Evolutionary conservation across 2,329 filamentous ascomycete genomes (phyloP), one percentile per base, ranked within the genome.

Genomic region (Balansia obtecta): DNA sequence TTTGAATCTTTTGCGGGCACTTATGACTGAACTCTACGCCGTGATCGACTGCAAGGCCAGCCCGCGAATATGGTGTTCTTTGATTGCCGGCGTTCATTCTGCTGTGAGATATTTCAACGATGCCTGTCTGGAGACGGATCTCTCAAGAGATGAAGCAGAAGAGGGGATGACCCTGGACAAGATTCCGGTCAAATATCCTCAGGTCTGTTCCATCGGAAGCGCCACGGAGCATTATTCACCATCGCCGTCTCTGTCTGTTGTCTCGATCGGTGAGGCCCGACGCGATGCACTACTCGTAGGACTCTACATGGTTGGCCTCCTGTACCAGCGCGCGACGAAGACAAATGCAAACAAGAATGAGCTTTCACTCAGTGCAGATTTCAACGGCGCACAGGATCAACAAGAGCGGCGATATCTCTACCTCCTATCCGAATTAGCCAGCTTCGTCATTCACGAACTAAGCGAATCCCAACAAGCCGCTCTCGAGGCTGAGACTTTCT

Each of bases 321-420:
- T 76, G 2, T 76, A 75, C 54, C 65, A 65, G 8, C 63, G 65
- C 16, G 65, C 68, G 4, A 71, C 68, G 1, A 64, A 62, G 38
- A 48, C 54, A 7, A 55, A 10, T 4, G 51, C 52, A 13, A 54
- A 56, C 32, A 52, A 52, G 6, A 55, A 52, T 8, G 50, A 53
- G 20, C 60, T 70, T 16, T 55, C 52, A 11, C 55, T 71, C 11
- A 66, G 64, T 22, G 58, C 61, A 12, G 63, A 65, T 42, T 65
- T 70, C 38, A 46, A 50, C 12, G 58, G 54, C 1, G 49, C 53
- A 2, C 61, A 65, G 11, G 55, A 52, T 9, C 53, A 58, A 8
- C 56, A 62, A 9, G 63, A 65, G 33, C 58, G 62, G 9, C 61
- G 64, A 6, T 71, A 69, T 45, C 60, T 71, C 20, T 57, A 68